A percentile compares a stretch with the other conserved stretches of the same genome.
phyloP scores from a whole-genome alignment of 495 filamentous ascomycete species.

The Penicillium waksmanii region DNA sequence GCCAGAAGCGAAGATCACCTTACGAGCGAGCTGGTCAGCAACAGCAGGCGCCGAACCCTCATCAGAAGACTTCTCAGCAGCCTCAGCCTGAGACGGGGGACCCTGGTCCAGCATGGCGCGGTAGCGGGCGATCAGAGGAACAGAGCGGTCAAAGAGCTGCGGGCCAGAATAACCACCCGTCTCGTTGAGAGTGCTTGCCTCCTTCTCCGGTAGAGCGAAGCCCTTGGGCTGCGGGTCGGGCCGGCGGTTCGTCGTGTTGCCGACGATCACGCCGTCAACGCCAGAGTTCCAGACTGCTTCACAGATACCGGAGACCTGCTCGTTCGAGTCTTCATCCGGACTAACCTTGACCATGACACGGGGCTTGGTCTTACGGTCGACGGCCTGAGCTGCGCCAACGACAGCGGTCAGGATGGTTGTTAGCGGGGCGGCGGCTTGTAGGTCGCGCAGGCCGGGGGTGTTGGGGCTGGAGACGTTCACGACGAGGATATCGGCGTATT shows the following conservation, averaged over 20 bases:
- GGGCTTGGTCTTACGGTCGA: constrained; percentile 72
- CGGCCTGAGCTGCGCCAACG: constrained; percentile 70
- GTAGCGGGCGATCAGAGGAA: constrained; percentile 77
- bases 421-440: constrained; percentile 81
- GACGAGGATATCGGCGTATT: constrained; percentile 90
- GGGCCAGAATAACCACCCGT: constrained; percentile 90
- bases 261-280: constrained; percentile 95
- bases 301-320: constrained; percentile 84
- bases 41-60: constrained; percentile 11
- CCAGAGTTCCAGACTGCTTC: constrained; percentile 81
- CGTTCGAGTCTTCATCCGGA: constrained; percentile 85
- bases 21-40: constrained; percentile 47
- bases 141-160: constrained; percentile 76
- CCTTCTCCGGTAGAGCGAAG: constrained; percentile 63
- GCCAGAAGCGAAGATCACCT: constrained; percentile 89
- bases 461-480: constrained; percentile 98
- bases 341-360: constrained; percentile 96
- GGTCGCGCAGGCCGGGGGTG: constrained; percentile 82
- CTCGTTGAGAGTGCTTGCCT: constrained; percentile 70
- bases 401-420: constrained; percentile 80
- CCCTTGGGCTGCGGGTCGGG: constrained; percentile 68
- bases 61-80: constrained; percentile 6
- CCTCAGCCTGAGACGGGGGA: constrained; percentile 24
- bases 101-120: constrained; percentile 68
- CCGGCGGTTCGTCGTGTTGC: constrained; percentile 89